Base-by-base conservation (phyloP, 2,329 filamentous ascomycete species). In the Trichoderma arundinaceum region DNA sequence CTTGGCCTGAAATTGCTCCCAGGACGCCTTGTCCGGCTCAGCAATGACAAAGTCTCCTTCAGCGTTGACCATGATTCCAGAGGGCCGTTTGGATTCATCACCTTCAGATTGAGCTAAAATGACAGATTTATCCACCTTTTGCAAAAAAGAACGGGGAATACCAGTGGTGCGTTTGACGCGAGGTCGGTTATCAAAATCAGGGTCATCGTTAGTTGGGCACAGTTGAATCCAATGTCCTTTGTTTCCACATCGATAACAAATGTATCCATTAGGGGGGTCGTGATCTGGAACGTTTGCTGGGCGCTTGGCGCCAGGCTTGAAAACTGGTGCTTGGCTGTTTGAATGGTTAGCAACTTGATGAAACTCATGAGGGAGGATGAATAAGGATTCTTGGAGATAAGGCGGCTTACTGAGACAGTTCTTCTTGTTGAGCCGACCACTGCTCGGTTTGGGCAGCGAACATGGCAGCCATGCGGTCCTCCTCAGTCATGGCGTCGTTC, bases 141-240 rank as follows among this genome's bases (percentile, higher is more conserved):
- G 96, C 71, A 98, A 83, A 76, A 99, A 96, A 1, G 94, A 97
- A 70, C 92, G 90, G 17, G 95, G 95, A 71, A 99, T 99, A 70
- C 95, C 95, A 48, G 95, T 99, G 4, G 95, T 98, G 68, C 94
- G 90, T 83, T 97, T 98, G 70, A 98, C 92, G 67, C 94, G 89
- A 57, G 94, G 92, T 62, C 92, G 90, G 71, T 94, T 94, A 79
- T 99, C 95, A 77, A 94, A 98, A 68, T 93, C 94, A 3, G 95
- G 94, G 71, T 99, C 94, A 76, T 97, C 92, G 77, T 99, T 99
- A n/a, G 94, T 99, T 7, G 95, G 95, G 74, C 95, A 99, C 60
- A 92, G 87, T 80, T 98, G 94, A 69, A 99, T 99, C 94, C 94
- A 99, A 77, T 99, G 95, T n/a, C 94, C 95, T 80, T 97, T 97